Conservation (phyloP, 768 basidiomycete genomes). For the Mycena galericulata region DNA sequence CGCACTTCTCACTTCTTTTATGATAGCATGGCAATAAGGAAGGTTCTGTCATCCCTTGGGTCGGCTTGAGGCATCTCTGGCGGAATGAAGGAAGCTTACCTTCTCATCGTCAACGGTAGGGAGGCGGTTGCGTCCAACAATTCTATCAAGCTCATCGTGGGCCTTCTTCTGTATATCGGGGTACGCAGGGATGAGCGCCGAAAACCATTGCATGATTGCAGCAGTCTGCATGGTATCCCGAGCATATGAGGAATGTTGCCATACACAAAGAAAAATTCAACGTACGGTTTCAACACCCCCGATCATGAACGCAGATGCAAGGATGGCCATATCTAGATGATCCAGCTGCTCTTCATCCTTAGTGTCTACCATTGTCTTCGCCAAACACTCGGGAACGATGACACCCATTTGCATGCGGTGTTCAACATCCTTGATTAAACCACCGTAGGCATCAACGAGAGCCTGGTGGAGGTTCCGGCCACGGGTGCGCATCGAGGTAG, state of each 20-base stretch:
- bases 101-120: slow-evolving; percentile 44
- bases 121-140: slow-evolving; percentile 20
- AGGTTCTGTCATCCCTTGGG: no score
- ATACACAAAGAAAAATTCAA: background rate
- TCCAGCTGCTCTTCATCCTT: slow-evolving; percentile 51
- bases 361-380: slow-evolving; percentile 50
- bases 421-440: slow-evolving; percentile 53
- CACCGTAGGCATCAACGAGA: slow-evolving; percentile 52
- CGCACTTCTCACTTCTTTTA: no score
- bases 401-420: slow-evolving; percentile 50
- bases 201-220: slow-evolving; percentile 54
- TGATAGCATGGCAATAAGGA: slow-evolving; percentile 51
- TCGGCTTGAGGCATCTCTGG: no score
- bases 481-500: slow-evolving; percentile 51
- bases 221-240: slow-evolving; percentile 42
- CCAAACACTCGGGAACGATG: slow-evolving; percentile 56
- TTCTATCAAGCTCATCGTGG: slow-evolving; percentile 32
- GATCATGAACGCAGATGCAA: slow-evolving; percentile 57
- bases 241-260: background rate
- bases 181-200: slow-evolving; percentile 45
- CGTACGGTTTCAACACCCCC: slow-evolving; percentile 59
- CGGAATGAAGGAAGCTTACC: no score
- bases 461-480: slow-evolving; percentile 53
- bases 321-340: slow-evolving; percentile 53
- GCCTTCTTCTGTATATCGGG: slow-evolving; percentile 24